A percentile compares a stretch with the other conserved stretches of the same genome.
Conservation (phyloP, 495 filamentous ascomycete genomes). For the Haplographium delicatum region DNA sequence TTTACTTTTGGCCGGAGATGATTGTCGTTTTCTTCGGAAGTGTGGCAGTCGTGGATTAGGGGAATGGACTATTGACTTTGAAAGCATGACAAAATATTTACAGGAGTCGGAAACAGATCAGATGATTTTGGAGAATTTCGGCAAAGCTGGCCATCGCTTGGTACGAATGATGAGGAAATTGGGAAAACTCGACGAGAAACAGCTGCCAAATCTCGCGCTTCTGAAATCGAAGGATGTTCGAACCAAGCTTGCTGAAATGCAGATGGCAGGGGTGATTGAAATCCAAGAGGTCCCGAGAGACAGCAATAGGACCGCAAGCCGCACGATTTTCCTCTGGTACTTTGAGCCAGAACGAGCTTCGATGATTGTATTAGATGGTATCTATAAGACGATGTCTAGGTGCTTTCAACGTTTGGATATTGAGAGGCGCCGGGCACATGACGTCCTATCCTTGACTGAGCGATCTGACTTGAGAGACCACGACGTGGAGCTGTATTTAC, state of each 20-base stretch:
- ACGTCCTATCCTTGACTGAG: slow-evolving; percentile 69
- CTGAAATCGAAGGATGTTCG: slow-evolving; percentile 77
- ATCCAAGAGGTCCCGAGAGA: slow-evolving; percentile 91
- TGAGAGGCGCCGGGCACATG: slow-evolving; percentile 60
- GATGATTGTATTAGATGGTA: slow-evolving; percentile 61
- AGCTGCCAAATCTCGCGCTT: slow-evolving; percentile 65
- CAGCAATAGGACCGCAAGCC: slow-evolving; percentile 63
- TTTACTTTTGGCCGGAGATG: slow-evolving; percentile 65
- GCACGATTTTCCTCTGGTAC: slow-evolving; percentile 86
- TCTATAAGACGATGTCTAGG: slow-evolving; percentile 86
- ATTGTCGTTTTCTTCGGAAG: slow-evolving; percentile 60
- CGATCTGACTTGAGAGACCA: slow-evolving; percentile 76
- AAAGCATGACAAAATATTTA: slow-evolving; percentile 58
- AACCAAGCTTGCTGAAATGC: slow-evolving; percentile 72
- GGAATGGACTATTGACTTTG: slow-evolving; percentile 78
- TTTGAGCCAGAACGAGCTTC: slow-evolving; percentile 70
- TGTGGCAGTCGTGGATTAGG: slow-evolving; percentile 50
- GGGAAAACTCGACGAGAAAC: slow-evolving; percentile 90
- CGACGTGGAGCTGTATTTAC: slow-evolving; percentile 66
- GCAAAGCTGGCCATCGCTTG: slow-evolving; percentile 68
- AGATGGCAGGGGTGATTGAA: slow-evolving; percentile 76
- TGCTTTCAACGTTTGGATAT: slow-evolving; percentile 69
- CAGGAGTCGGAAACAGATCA: slow-evolving; percentile 71
- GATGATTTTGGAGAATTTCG: slow-evolving; percentile 69
- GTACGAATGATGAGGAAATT: slow-evolving; percentile 75